phyloP scores from a whole-genome alignment of 2,329 filamentous ascomycete genomes.

The Colletotrichum tropicicola region DNA sequence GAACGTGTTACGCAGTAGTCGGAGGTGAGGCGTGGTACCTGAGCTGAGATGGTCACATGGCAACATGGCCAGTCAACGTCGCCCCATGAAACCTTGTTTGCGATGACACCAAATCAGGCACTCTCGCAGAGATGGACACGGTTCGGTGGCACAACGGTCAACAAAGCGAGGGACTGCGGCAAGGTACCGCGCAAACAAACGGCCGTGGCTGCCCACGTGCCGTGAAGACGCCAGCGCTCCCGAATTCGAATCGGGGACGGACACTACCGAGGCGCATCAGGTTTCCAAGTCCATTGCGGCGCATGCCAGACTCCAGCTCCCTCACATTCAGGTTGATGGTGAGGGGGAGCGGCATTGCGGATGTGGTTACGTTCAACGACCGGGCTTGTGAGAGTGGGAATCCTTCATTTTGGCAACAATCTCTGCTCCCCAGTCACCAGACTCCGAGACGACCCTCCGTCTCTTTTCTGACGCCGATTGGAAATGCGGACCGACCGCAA shows the following conservation, averaged over 20 bases:
- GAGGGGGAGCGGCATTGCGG: not conserved
- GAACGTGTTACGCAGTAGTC: not conserved
- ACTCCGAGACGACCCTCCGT: no score
- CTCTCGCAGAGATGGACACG: constrained; percentile 1
- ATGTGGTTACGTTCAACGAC: not conserved
- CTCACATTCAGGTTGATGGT: not conserved
- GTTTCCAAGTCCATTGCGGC: not conserved
- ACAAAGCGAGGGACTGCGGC: not conserved
- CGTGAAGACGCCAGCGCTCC: constrained; percentile 4
- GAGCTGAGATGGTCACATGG: constrained; percentile 2
- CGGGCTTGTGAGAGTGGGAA: not conserved
- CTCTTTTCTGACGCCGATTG: no score
- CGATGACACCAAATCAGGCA: not conserved
- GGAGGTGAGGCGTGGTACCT: constrained; percentile 7
- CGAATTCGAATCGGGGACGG: constrained; percentile 14
- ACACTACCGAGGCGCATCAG: not conserved
- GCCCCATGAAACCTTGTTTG: constrained; percentile 19
- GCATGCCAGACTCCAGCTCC: not conserved
- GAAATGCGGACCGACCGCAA: no score
- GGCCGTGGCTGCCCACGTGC: constrained; percentile 7
- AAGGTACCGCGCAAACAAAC: not conserved
- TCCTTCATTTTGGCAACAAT: not conserved
- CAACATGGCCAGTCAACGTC: constrained; percentile 5
- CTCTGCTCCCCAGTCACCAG: no score
- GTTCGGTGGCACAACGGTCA: not conserved